These are phyloP conservation scores for Vitis vinifera DNA, from an alignment of 164 flowering plant genomes.

Conservation along the genomic window DNA sequence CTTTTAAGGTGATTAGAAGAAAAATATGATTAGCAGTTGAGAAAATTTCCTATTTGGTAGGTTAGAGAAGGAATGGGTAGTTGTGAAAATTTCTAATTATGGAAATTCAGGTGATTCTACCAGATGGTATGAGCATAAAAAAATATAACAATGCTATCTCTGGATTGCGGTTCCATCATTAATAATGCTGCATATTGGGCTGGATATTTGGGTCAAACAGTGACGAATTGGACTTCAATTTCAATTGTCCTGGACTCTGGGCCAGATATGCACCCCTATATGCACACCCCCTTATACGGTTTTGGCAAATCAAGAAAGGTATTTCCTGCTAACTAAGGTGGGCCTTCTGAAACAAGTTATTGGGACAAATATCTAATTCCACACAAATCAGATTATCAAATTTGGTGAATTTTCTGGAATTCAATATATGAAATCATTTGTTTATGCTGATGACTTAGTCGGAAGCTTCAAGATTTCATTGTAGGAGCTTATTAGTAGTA, in stretches of 20 bases:
- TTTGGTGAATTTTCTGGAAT: conserved; percentile 1
- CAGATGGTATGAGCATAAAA: neutral
- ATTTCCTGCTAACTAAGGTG: neutral
- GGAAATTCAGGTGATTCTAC: neutral
- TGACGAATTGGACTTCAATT: neutral
- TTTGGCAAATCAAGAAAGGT: neutral
- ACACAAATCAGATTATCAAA: neutral
- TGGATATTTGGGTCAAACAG: neutral
- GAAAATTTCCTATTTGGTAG: neutral
- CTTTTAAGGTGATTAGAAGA: neutral
- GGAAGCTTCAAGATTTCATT: neutral
- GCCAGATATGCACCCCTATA: neutral
- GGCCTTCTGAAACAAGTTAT: neutral
- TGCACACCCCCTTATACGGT: neutral
- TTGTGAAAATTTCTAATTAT: neutral
- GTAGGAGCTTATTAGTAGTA: neutral
- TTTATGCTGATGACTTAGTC: neutral
- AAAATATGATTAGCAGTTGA: neutral
- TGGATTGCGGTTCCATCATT: no score
- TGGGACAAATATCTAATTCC: neutral
- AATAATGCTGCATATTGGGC: neutral
- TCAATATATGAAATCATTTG: neutral
- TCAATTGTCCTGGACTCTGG: no score
- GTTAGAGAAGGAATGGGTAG: neutral
- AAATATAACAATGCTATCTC: no score